These are phyloP conservation scores for Exobasidium rhododendri DNA, from an alignment of 1,284 basidiomycete species.

Conservation along the genomic window DNA sequence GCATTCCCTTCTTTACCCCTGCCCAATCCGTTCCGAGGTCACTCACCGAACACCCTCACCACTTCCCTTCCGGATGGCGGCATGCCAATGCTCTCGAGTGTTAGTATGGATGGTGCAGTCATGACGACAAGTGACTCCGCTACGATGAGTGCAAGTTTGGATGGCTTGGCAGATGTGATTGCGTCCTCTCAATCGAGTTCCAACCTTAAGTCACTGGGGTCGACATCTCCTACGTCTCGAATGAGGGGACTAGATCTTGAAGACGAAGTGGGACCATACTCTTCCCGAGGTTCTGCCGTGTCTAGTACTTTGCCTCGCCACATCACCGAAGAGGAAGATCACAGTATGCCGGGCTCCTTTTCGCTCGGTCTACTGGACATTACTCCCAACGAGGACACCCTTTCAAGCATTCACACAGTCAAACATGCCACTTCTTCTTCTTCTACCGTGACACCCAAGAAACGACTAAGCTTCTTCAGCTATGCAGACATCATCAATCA, in stretches of 20 bases:
- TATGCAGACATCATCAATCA: constrained; percentile 51
- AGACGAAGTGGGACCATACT: constrained; percentile 2
- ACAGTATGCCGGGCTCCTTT: background rate
- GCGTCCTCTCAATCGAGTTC: background rate
- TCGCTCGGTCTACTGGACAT: background rate
- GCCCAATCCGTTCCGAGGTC: constrained; percentile 41
- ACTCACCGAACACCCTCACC: constrained; percentile 27
- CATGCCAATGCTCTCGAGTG: constrained; percentile 20
- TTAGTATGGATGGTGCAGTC: constrained; percentile 53
- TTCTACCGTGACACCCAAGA: constrained; percentile 8
- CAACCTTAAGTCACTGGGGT: background rate
- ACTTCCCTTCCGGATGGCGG: constrained; percentile 5
- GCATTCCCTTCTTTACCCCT: constrained; percentile 41
- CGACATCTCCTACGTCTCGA: background rate
- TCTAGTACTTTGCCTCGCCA: background rate
- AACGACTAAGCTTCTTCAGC: constrained; percentile 47
- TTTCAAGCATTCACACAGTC: background rate
- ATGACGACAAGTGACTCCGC: constrained; percentile 43
- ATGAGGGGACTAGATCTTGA: constrained; percentile 4
- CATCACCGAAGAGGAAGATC: background rate
- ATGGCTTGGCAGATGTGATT: constrained; percentile 41
- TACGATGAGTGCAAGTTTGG: constrained; percentile 38
- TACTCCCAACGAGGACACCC: background rate
- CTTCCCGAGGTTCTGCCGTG: background rate
- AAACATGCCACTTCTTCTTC: background rate